phyloP scores from a whole-genome alignment of 2,329 filamentous ascomycete genomes.

The Fusarium anguioides region DNA sequence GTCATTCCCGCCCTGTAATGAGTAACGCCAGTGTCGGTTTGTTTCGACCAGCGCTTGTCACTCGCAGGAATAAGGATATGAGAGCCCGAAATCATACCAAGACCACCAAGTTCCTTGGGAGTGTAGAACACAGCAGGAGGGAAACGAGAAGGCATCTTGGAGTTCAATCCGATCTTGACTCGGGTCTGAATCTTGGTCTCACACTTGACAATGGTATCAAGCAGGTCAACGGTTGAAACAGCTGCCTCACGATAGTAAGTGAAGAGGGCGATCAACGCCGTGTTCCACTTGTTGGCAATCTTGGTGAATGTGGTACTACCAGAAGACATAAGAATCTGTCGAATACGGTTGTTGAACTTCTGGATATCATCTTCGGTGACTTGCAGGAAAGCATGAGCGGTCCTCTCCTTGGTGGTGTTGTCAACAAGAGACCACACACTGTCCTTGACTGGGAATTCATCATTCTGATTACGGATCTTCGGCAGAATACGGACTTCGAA shows the following conservation, averaged over 20 bases:
- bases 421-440: slow-evolving; percentile 98
- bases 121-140: slow-evolving; percentile 99
- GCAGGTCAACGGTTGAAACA: slow-evolving; percentile 90
- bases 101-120: slow-evolving; percentile 94
- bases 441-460: slow-evolving; percentile 97
- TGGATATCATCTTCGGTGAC: slow-evolving; percentile 98
- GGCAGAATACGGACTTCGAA: slow-evolving; percentile 97
- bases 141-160: slow-evolving; percentile 99
- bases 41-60: slow-evolving; percentile 98
- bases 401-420: slow-evolving; percentile 96
- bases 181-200: slow-evolving; percentile 99
- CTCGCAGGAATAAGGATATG: slow-evolving; percentile 97
- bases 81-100: slow-evolving; percentile 98
- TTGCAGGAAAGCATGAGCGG: slow-evolving; percentile 95
- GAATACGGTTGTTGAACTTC: slow-evolving; percentile 99
- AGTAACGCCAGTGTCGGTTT: slow-evolving; percentile 96
- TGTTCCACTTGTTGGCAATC: slow-evolving; percentile 99
- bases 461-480: slow-evolving; percentile 93
- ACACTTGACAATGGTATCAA: slow-evolving; percentile 99
- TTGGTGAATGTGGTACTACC: slow-evolving; percentile 99
- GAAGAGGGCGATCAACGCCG: slow-evolving; percentile 93
- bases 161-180: slow-evolving; percentile 98
- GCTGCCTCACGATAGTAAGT: slow-evolving; percentile 99
- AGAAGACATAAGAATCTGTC: slow-evolving; percentile 98
- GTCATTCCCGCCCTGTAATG: slow-evolving; percentile 99